phyloP scores from a whole-genome alignment of 139 green algal species.

The Chlorella sp. region DNA sequence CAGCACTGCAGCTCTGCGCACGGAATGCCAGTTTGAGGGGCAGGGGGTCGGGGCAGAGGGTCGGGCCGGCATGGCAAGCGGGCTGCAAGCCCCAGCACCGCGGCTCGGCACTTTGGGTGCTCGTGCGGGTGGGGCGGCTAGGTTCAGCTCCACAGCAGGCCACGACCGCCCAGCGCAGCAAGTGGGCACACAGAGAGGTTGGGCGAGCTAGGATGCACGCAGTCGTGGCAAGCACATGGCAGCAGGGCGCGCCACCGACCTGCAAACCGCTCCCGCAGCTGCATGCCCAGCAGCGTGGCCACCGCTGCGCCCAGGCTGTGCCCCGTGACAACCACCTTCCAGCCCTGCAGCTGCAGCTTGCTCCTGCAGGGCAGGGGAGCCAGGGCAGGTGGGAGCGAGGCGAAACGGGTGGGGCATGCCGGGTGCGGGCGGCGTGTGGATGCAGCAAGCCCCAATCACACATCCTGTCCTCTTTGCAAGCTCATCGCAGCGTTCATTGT shows the following conservation, averaged over 20 bases:
- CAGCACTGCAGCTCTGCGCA: slow-evolving; percentile 59
- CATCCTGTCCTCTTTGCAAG: too few relatives aligned
- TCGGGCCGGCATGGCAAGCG: neutral
- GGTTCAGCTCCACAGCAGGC: too few relatives aligned
- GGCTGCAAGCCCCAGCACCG: too few relatives aligned
- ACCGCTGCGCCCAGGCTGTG: slow-evolving; percentile 76
- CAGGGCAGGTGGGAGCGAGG: neutral
- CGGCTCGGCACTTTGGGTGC: too few relatives aligned
- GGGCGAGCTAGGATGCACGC: too few relatives aligned
- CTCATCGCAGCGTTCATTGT: too few relatives aligned
- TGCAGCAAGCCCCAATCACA: too few relatives aligned
- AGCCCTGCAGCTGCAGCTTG: slow-evolving; percentile 49
- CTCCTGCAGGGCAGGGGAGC: neutral
- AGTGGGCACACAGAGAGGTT: too few relatives aligned
- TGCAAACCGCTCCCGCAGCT: slow-evolving; percentile 60
- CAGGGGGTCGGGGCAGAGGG: neutral
- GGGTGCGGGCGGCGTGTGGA: too few relatives aligned
- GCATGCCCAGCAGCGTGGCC: slow-evolving; percentile 69
- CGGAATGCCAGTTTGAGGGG: neutral
- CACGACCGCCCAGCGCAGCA: too few relatives aligned
- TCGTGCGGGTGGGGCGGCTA: too few relatives aligned
- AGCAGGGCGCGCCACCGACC: neutral
- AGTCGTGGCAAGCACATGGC: neutral
- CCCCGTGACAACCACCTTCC: slow-evolving; percentile 75
- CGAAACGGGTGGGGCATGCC: too few relatives aligned